Evolutionary conservation across 176 grass and related monocot genomes (phyloP), one percentile per base, ranked within the genome.

Genomic region (Musa beccarii): DNA sequence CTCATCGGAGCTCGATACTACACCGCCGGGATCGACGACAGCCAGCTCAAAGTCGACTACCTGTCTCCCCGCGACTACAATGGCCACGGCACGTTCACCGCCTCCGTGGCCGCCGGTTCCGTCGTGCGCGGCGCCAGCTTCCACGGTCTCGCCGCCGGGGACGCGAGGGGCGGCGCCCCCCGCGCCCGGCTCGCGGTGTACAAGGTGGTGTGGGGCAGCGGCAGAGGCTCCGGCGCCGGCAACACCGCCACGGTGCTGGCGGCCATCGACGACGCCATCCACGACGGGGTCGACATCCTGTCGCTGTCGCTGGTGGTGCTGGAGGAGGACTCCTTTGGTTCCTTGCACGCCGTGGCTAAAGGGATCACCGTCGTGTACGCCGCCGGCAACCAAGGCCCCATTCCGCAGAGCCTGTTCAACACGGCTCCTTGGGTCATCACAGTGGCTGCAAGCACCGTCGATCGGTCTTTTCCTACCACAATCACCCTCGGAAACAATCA

Each of bases 1-100:
- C 78, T 93, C 52, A 87, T 93, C 54, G 87, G 90, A 49, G 82
- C 84, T 0, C 79, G 87, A 2, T 93, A 79, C 71, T 93, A 89
- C 11, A 17, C 25, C 11, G 82, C 17, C 0, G 84, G 67, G 23
- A 0, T 83, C 0, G 19, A 43, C 3, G 15, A 52, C 0, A 21
- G 28, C 9, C 11, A 1, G 0, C 73, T 87, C 1, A 20, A 79
- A 25, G 19, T 17, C 0, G 78, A 93, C 0, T 81, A 61, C 70
- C 3, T 63, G 69, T 93, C 91, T 0, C 12, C 91, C 1, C 52
- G 87, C 43, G 91, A 90, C 25, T 0, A 19, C 0, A 0, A 1
- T 0, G 75, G 85, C 0, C 87, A 89, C 0, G 87, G 85, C 2
- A 89, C 87, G 9, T 84, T 89, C n/a, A 76, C 71, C 1, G 84